A percentile compares a stretch with the other conserved stretches of the same genome.
Conservation (phyloP, 306 rosid species). For the Acacia melanoxylon region DNA sequence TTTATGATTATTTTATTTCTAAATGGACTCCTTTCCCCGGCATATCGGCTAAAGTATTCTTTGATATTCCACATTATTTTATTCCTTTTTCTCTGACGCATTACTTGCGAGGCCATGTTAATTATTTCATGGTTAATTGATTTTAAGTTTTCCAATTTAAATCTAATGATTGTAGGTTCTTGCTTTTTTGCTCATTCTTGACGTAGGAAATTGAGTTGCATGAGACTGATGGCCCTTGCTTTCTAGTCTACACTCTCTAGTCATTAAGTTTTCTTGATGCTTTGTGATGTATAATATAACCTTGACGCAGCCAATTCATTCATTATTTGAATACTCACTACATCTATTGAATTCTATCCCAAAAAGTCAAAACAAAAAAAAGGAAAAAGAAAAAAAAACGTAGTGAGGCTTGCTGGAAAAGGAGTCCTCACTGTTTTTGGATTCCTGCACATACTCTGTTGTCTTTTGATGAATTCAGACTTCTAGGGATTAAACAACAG, state of each 20-base stretch:
- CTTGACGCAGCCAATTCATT: neutral
- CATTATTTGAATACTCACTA: neutral
- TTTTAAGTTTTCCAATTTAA: neutral
- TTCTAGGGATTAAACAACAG: neutral
- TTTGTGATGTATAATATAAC: neutral
- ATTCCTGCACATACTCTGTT: neutral
- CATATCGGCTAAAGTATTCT: neutral
- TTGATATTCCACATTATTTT: neutral
- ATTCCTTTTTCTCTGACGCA: neutral
- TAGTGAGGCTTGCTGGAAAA: neutral
- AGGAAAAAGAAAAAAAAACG: neutral
- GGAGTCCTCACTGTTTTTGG: neutral
- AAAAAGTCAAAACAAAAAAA: neutral
- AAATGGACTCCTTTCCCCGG: neutral
- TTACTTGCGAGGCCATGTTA: neutral
- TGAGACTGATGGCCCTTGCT: neutral
- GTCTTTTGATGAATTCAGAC: neutral
- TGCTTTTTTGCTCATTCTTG: neutral
- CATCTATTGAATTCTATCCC: neutral
- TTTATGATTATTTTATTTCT: neutral
- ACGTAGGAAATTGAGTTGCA: neutral
- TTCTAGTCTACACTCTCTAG: neutral
- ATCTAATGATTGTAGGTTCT: neutral
- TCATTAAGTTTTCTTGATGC: neutral
- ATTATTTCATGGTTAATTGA: neutral